Base-by-base conservation (phyloP, 1,139 yeast genomes). In the Geotrichum armillariae region DNA sequence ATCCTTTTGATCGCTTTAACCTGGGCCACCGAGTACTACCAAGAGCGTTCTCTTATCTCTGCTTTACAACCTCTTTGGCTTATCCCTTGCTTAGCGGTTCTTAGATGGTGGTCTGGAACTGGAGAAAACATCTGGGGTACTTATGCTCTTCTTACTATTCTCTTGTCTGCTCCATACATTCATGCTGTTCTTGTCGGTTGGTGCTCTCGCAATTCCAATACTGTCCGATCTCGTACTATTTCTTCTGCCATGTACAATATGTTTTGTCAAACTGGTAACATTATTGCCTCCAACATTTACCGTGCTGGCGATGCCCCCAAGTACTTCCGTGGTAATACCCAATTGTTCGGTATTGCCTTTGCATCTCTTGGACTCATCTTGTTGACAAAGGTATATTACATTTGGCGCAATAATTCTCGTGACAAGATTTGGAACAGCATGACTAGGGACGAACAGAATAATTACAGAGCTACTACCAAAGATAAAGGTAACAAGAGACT, bases 141-240 rank as follows among this genome's bases (percentile, higher is more conserved):
- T 1, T 82, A 77, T 67, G 74, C 67, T 1, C 58, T 80, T 21
- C 68, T 74, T 38, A 74, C 82, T 0, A 57, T 80, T 36, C 60
- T 75, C 1, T 62, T 78, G 23, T 82, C 80, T 2, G 72, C 72
- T 42, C 68, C 72, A 1, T 80, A 79, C 52, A 70, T 73, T 25
- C 78, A 80, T 63, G 82, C 85, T 1, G 71, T 81, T 46, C 68
- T 75, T 57, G 82, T 80, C 38, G 68, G 80, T 3, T 79, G 85
- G 82, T 74, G 77, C 44, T 79, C 85, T 1, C 67, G 77, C 49
- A 82, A 82, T 59, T 72, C 85, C n/a, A 78, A 79, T 56, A 72
- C 82, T 29, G 80, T 82, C 25, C 67, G 80, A 33, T 70, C 78
- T 4, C 71, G 89, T 56, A 77, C 86, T 0, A 76, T 83, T 6